A percentile compares a stretch with the other conserved stretches of the same genome.
Conservation (phyloP, 352 stramenopile genomes). For the Globisporangium viniferum region DNA sequence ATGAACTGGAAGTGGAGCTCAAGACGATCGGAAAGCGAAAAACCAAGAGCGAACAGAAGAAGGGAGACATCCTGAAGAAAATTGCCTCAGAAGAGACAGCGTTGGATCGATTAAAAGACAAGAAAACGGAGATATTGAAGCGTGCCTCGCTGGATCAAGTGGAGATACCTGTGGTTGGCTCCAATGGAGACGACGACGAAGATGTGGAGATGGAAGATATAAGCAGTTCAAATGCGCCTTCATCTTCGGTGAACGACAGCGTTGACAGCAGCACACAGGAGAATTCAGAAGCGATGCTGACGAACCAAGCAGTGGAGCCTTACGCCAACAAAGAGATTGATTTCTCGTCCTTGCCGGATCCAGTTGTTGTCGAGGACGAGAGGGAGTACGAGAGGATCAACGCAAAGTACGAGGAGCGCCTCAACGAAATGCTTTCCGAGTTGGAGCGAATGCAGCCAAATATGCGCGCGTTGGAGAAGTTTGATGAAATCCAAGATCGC, state of each 20-base stretch:
- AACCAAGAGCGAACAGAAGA: slow-evolving; percentile 59
- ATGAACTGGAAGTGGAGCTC: slow-evolving; percentile 62
- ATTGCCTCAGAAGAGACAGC: slow-evolving; percentile 88
- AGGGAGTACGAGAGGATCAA: slow-evolving; percentile 89
- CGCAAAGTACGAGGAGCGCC: slow-evolving; percentile 57
- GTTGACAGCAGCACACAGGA: slow-evolving; percentile 23
- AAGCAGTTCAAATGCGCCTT: not conserved
- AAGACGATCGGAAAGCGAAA: slow-evolving; percentile 61
- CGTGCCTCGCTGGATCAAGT: slow-evolving; percentile 95
- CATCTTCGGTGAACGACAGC: slow-evolving; percentile 12
- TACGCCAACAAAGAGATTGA: slow-evolving; percentile 79
- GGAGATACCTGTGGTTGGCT: slow-evolving; percentile 64
- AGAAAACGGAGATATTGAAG: slow-evolving; percentile 94
- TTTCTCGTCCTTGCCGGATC: slow-evolving; percentile 83
- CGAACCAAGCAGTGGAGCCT: slow-evolving; percentile 35
- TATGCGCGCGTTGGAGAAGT: slow-evolving; percentile 93
- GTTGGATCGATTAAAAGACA: slow-evolving; percentile 91
- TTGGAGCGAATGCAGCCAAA: slow-evolving; percentile 97
- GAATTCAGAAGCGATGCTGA: slow-evolving; percentile 43
- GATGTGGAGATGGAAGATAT: slow-evolving; percentile 68
- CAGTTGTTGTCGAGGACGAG: slow-evolving; percentile 65
- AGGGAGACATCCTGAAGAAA: slow-evolving; percentile 71
- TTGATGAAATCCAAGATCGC: slow-evolving; percentile 77
- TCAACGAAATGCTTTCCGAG: slow-evolving; percentile 64
- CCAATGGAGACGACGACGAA: slow-evolving; percentile 24